A percentile compares a stretch with the other conserved stretches of the same genome.
These are phyloP conservation scores for Fraxinus anomala DNA, from an alignment of 257 asterid genomes.

Conservation along the genomic window DNA sequence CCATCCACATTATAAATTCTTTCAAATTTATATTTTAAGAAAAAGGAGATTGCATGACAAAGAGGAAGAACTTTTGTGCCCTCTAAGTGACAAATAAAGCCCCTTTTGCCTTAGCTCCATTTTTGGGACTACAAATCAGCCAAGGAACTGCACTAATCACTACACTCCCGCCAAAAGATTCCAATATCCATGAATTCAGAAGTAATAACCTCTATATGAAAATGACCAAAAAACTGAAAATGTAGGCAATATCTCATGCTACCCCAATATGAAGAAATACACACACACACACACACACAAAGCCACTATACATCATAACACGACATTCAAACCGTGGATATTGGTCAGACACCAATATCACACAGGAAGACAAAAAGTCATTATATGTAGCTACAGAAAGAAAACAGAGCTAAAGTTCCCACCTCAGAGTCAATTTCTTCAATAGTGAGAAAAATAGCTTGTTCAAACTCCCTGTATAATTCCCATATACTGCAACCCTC, in stretches of 20 bases:
- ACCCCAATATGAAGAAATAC: constrained; percentile 11
- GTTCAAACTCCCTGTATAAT: constrained; percentile 77
- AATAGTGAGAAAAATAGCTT: constrained; percentile 59
- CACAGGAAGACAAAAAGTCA: neutral
- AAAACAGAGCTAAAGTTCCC: constrained; percentile 27
- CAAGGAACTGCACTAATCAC: constrained; percentile 15
- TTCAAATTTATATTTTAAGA: neutral
- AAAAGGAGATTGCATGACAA: neutral
- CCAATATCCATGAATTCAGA: neutral
- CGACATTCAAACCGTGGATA: neutral
- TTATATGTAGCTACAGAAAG: constrained; percentile 12
- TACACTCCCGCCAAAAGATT: neutral
- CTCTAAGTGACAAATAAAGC: neutral
- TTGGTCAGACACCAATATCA: constrained; percentile 18
- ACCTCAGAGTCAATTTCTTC: constrained; percentile 66
- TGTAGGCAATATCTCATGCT: neutral
- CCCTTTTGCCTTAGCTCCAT: neutral
- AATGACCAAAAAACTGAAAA: neutral
- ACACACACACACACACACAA: neutral
- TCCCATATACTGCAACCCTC: constrained; percentile 91
- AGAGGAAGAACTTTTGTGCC: neutral
- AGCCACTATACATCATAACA: constrained; percentile 9
- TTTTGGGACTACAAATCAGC: neutral
- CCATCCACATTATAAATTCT: neutral
- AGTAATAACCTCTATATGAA: neutral